These are phyloP conservation scores for Scheffersomyces stipitis DNA, from an alignment of 805 yeast species.

Conservation along the genomic window DNA sequence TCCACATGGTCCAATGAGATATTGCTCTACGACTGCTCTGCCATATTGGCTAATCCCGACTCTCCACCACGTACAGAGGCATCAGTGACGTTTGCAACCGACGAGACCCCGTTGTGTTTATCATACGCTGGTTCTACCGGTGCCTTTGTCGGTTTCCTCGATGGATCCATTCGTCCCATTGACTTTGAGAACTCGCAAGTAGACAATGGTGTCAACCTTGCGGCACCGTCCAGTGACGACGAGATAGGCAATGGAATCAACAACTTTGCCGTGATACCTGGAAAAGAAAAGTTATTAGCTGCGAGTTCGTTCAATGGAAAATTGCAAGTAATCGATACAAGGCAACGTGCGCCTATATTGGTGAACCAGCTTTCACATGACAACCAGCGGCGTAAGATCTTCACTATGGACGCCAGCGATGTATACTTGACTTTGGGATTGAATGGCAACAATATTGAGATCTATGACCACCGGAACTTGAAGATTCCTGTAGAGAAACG, in stretches of 20 bases:
- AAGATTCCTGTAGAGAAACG: slow-evolving; percentile 47
- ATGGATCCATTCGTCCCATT: slow-evolving; percentile 52
- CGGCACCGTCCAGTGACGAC: neutral
- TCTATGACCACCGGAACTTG: slow-evolving; percentile 56
- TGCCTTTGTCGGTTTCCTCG: slow-evolving; percentile 50
- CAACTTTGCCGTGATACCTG: slow-evolving; percentile 9
- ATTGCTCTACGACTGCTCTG: slow-evolving; percentile 39
- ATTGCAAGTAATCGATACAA: slow-evolving; percentile 47
- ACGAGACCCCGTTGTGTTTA: slow-evolving; percentile 27
- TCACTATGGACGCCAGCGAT: slow-evolving; percentile 58
- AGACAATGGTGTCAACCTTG: neutral
- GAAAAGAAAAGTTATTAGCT: slow-evolving; percentile 18
- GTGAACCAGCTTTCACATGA: slow-evolving; percentile 2
- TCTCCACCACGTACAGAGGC: neutral
- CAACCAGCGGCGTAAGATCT: slow-evolving; percentile 49
- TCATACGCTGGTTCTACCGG: slow-evolving; percentile 23
- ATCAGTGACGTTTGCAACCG: slow-evolving; percentile 9
- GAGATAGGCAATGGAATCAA: slow-evolving; percentile 15
- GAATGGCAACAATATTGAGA: slow-evolving; percentile 51
- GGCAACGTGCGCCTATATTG: slow-evolving; percentile 13
- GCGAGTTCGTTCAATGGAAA: slow-evolving; percentile 66
- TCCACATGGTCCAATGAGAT: slow-evolving; percentile 61
- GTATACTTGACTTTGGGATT: slow-evolving; percentile 52
- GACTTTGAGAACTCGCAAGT: slow-evolving; percentile 46
- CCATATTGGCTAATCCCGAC: slow-evolving; percentile 6